phyloP scores from a whole-genome alignment of 306 rosid genomes.

The Sindora glabra region DNA sequence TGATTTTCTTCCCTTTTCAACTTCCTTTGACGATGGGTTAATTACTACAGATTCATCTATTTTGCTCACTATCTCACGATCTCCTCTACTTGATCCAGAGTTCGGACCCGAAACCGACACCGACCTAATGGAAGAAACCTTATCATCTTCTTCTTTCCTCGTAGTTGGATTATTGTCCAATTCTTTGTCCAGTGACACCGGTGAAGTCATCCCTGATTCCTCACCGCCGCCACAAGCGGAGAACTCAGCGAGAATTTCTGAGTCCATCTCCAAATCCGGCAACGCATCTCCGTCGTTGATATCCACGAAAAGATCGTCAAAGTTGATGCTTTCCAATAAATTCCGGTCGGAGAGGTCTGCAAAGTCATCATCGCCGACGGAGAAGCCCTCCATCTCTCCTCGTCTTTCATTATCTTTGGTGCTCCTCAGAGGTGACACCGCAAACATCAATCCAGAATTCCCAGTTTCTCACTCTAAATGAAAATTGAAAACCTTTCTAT shows the following conservation, averaged over 20 bases:
- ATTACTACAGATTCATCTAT: constrained; percentile 16
- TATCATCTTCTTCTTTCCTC: constrained; percentile 30
- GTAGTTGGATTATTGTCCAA: not conserved
- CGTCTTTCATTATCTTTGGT: constrained; percentile 48
- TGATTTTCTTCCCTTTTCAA: constrained; percentile 46
- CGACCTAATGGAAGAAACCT: too few species aligned
- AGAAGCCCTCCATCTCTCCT: constrained; percentile 51
- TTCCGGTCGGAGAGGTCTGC: constrained; percentile 44
- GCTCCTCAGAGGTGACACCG: constrained; percentile 57
- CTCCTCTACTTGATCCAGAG: constrained; percentile 16
- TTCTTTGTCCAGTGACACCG: constrained; percentile 31
- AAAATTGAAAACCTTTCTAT: not conserved
- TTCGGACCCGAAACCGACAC: constrained; percentile 29
- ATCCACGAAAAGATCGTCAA: constrained; percentile 63
- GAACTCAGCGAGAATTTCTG: constrained; percentile 63
- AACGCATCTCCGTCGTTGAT: constrained; percentile 55
- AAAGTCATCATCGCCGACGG: constrained; percentile 47
- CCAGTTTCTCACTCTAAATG: too few species aligned
- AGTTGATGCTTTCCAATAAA: constrained; percentile 64
- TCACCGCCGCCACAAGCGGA: constrained; percentile 37
- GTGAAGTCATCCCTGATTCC: constrained; percentile 45
- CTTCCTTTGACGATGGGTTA: constrained; percentile 14
- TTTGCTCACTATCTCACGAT: constrained; percentile 48
- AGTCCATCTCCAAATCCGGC: constrained; percentile 89
- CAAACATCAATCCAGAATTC: constrained; percentile 58